These are phyloP conservation scores for Chlorella sp. DNA, from an alignment of 139 green algal species.

Conservation along the genomic window DNA sequence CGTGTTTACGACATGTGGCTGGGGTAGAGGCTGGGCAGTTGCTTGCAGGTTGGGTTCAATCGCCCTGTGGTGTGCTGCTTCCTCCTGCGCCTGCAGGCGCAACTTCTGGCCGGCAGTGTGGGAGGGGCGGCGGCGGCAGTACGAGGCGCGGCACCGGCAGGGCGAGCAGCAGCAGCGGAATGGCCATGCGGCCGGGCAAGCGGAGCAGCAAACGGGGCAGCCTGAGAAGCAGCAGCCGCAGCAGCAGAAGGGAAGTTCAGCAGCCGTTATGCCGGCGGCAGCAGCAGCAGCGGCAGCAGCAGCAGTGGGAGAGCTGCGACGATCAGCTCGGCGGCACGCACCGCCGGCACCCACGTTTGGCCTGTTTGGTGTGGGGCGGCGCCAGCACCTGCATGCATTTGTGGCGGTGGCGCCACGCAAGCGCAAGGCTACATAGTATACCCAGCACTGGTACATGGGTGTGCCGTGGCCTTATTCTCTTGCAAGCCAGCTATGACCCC, in stretches of 20 bases:
- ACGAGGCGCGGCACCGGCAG: not conserved
- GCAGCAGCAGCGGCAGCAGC: not conserved
- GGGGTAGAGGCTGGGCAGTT: not conserved
- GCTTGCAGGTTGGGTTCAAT: not conserved
- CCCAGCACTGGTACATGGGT: not conserved
- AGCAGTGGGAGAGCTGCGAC: not conserved
- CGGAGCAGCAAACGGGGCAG: too few species aligned
- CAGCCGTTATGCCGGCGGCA: too few species aligned
- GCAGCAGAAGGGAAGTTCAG: not conserved
- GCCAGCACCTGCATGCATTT: constrained; percentile 35
- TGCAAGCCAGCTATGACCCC: too few species aligned
- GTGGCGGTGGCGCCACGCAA: not conserved
- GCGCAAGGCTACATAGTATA: not conserved
- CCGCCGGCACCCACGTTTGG: not conserved
- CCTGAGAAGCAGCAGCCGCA: not conserved
- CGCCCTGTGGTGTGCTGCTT: not conserved
- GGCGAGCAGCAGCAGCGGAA: not conserved
- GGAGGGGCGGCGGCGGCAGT: constrained; percentile 27
- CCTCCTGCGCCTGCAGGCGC: constrained; percentile 40
- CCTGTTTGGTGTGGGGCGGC: constrained; percentile 40
- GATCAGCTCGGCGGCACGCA: not conserved
- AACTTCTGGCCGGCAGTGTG: constrained; percentile 65
- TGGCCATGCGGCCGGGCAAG: constrained; percentile 1
- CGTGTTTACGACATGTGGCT: too few species aligned
- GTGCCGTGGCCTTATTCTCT: too few species aligned